These are phyloP conservation scores for Phytophthora sansomeana DNA, from an alignment of 352 stramenopile species.

Conservation along the genomic window DNA sequence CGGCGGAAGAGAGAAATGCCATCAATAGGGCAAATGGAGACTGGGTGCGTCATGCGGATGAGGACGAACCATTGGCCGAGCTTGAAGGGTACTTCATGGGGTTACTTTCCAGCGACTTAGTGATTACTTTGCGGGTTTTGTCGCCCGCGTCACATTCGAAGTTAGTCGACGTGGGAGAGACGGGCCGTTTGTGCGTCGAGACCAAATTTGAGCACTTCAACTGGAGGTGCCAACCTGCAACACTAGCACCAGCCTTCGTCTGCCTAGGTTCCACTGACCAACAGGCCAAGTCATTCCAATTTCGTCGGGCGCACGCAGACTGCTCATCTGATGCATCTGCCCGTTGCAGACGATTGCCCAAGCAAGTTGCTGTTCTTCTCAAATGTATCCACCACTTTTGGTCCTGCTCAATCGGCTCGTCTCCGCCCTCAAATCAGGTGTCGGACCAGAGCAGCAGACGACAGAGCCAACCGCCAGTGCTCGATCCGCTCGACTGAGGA, in stretches of 20 bases:
- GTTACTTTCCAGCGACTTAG: too few species aligned
- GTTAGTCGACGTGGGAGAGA: not conserved
- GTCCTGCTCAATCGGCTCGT: not conserved
- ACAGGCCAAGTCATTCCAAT: too few species aligned
- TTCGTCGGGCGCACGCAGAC: too few species aligned
- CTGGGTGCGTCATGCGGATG: constrained; percentile 1
- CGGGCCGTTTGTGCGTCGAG: not conserved
- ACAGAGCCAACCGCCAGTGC: constrained; percentile 13
- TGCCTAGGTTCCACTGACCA: too few species aligned
- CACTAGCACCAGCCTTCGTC: too few species aligned
- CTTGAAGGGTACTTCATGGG: not conserved
- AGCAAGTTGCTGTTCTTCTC: too few species aligned
- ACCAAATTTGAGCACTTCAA: not conserved
- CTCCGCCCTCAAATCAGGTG: constrained; percentile 19
- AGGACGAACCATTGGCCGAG: constrained; percentile 14
- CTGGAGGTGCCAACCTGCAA: too few species aligned
- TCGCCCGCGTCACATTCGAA: not conserved
- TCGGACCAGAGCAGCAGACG: constrained; percentile 27
- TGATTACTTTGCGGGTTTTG: too few species aligned
- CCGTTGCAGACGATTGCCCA: too few species aligned
- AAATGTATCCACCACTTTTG: not conserved
- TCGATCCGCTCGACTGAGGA: constrained; percentile 17
- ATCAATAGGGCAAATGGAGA: not conserved
- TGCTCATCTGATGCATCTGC: too few species aligned
- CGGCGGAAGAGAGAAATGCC: constrained; percentile 14